Evolutionary conservation across 2,329 filamentous ascomycete genomes (phyloP), one percentile per base, ranked within the genome.

Genomic region (Ascochyta fabae): DNA sequence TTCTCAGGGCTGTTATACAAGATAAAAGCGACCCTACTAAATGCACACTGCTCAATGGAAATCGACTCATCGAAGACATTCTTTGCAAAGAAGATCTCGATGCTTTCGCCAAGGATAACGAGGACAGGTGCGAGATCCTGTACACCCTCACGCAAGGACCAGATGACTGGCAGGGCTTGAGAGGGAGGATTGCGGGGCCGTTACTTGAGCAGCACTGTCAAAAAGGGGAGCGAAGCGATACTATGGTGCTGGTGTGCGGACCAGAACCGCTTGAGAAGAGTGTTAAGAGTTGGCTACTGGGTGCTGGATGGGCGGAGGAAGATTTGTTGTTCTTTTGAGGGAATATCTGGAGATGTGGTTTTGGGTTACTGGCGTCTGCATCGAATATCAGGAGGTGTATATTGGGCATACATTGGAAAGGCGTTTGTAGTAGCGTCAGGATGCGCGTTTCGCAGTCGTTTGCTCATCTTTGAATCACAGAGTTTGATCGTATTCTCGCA

Each of bases 31-130:
- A 94, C 67, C 62, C 74, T 8, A 95, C 90, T 0, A 77, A 73
- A 2, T 96, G 91, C 68, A 77, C 89, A 1, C 81, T 97, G 0
- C 78, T 97, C 0, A 83, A 96, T 67, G 91, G 92, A 0, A 97
- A 97, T 66, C 80, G 91, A 12, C 69, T 81, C 6, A 84, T 91
- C 48, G 87, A 89, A 60, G 93, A 97, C 70, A 96, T 97, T n/a
- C 79, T 97, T 0, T 92, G 90, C 69, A 85, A 83, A 57, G 76
- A 81, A 1, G 90, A 96, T 53, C 79, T 97, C 3, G 91, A 96
- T 68, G 69, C 56, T 0, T 81, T 92, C 66, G 82, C 81, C 0
- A 73, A 65, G 2, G 78, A 77, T 0, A 85, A 88, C 48, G 72
- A 75, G 19, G 79, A 83, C 4, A 83, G 82, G 64, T 91, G 86